Evolutionary conservation across 495 filamentous ascomycete genomes (phyloP), one percentile per base, ranked within the genome.

Genomic region (Podospora australis): DNA sequence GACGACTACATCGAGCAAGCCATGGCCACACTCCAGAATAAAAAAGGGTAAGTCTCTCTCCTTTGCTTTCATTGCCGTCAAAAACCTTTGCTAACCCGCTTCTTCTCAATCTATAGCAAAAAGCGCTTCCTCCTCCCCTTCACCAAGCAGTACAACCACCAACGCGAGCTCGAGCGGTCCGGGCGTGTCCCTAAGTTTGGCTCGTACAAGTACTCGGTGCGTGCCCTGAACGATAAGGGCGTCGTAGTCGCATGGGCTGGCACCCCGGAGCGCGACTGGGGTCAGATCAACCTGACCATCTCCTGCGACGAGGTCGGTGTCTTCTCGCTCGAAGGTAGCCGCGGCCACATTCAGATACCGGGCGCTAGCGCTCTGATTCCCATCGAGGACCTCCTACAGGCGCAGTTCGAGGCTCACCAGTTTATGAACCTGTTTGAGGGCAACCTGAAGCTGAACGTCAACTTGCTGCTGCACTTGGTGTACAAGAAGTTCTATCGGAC

Each of bases 1-100:
- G 96, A 99, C 62, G 89, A 97, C 67, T 97, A 96, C 63, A 95
- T 99, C 58, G 92, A 99, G 72, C 90, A 96, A 64, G 89, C 92
- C 16, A 95, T 99, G 90, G 77, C 90, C 44, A 97, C 94, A n/a
- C 78, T 99, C 41, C 94, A 97, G 67, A 92, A 86, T 66, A 96
- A 95, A 70, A 95, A 96, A 67, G 90, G 88, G 69, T 78, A 71
- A 60, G 67, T 49, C 6, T 40, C 28, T 23, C 13, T 32, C 19
- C 10, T n/a, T 26, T 9, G 17, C 11, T 42, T 17, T 17, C 9
- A 14, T 24, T 25, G 25, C 9, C 38, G 8, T 8, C 46, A 36
- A 48, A 39, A 52, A 43, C 53, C 49, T 51, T 34, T 24, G 21
- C 53, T 54, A 44, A 48, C 41, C 9, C 11, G 11, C 38, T 24